Percentiles rank a stretch among this genome's conserved stretches.
These are phyloP conservation scores for Pogostemon cablin DNA, from an alignment of 257 asterid genomes.

Conservation along the genomic window DNA sequence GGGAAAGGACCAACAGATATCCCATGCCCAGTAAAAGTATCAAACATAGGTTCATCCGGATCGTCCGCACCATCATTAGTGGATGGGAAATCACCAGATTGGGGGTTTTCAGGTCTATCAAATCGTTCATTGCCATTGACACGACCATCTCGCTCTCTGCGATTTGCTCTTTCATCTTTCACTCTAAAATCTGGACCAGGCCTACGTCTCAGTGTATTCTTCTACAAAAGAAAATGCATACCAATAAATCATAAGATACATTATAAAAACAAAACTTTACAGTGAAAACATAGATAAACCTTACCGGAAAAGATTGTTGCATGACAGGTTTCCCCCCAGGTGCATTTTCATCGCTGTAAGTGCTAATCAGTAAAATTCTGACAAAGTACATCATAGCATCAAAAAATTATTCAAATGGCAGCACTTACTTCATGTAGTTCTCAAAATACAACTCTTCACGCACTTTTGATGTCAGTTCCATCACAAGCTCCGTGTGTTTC, in stretches of 20 bases:
- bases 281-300: conserved; percentile 17
- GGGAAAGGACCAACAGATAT: conserved; percentile 69
- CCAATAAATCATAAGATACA: conserved; percentile 14
- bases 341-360: conserved; percentile 84
- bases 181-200: conserved; percentile 69
- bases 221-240: conserved; percentile 52
- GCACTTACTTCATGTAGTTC: conserved; percentile 91
- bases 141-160: conserved; percentile 68
- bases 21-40: conserved; percentile 77
- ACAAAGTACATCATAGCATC: conserved; percentile 12
- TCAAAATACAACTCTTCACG: conserved; percentile 88
- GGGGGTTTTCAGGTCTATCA: conserved; percentile 75
- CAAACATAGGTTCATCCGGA: conserved; percentile 79
- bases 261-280: background rate
- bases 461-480: conserved; percentile 80
- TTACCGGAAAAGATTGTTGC: conserved; percentile 80
- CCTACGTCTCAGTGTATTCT: conserved; percentile 67
- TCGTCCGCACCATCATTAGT: conserved; percentile 63
- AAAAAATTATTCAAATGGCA: conserved; percentile 11
- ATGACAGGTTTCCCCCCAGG: conserved; percentile 96
- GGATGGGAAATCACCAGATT: conserved; percentile 60
- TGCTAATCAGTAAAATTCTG: conserved; percentile 34
- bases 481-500: conserved; percentile 81
- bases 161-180: conserved; percentile 78
- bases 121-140: conserved; percentile 65